phyloP scores from a whole-genome alignment of 495 filamentous ascomycete genomes.

The Aspergillus saccharolyticus region DNA sequence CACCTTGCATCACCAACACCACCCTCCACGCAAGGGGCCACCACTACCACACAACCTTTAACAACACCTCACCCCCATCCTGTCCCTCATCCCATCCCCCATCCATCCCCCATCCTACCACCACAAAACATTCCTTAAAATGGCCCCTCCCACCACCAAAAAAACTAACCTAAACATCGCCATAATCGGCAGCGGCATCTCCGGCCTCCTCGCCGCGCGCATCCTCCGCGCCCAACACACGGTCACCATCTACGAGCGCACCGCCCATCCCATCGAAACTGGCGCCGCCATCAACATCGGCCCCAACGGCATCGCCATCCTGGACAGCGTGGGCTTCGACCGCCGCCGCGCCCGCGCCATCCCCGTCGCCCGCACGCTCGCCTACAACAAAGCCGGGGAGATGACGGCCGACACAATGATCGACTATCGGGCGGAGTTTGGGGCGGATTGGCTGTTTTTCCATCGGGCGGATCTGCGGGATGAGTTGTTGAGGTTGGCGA shows the following conservation, averaged over 20 bases:
- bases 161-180: conserved; percentile 1
- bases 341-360: conserved; percentile 1
- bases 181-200: conserved; percentile 15
- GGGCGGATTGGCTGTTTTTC: conserved; percentile 1
- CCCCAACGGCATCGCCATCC: conserved; percentile 9
- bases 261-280: background rate
- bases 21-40: too few species aligned
- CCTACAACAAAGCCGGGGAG: background rate
- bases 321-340: conserved; percentile 11
- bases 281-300: conserved; percentile 7
- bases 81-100: too few species aligned
- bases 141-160: background rate
- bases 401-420: background rate
- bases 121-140: background rate
- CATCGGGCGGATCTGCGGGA: conserved; percentile 12
- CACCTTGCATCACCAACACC: too few species aligned
- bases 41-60: too few species aligned
- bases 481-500: conserved; percentile 11
- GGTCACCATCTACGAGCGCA: conserved; percentile 15
- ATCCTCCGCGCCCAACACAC: conserved; percentile 13
- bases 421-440: background rate
- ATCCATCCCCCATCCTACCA: too few species aligned
- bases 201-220: conserved; percentile 8
- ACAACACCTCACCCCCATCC: too few species aligned
- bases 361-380: background rate